Base-by-base conservation (phyloP, 2,329 filamentous ascomycete species). In the Trichothecium sympodiale region DNA sequence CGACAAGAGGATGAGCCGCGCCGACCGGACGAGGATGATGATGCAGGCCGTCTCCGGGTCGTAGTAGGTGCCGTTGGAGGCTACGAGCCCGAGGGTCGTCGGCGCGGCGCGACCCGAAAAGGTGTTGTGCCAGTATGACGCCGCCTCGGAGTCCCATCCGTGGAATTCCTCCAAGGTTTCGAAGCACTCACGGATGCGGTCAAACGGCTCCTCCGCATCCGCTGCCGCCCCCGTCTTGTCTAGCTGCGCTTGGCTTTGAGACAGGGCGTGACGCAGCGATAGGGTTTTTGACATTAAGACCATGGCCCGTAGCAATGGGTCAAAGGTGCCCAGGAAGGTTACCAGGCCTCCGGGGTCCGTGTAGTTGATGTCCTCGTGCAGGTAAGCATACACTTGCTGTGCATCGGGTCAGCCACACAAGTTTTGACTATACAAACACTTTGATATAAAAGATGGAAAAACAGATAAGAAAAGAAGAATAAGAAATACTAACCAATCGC, bases 331-430 rank as follows among this genome's bases (percentile, higher is more conserved):
- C 29, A 53, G 44, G 6, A 50, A 36, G 0, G 46, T 47, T 4
- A 47, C 46, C 23, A 55, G 50, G 8, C 47, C 45, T 2, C 53
- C 52, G 1, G 53, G 52, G 16, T 57, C 52, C 12, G 40, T 48
- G 28, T 57, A 57, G 0, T 33, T 47, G 27, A 49, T 50, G 25
- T 57, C 52, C 6, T 50, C 43, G 10, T 52, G 46, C 1, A 56
- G 9, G 33, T 56, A 57, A 2, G 51, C 52, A 33, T 56, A 53
- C 4, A 55, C 43, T 50, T 57, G 54, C 54, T 56, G 9, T 2
- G 16, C 5, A 10, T 14, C 6, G 16, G 14, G 17, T 33, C 8
- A 20, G 31, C n/a, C n/a, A n/a, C n/a, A n/a, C n/a, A n/a, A n/a
- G n/a, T 6, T 25, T 25, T 10, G 28, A 6, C 27, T 12, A 10